phyloP scores from a whole-genome alignment of 495 filamentous ascomycete genomes.

The Haplographium delicatum region DNA sequence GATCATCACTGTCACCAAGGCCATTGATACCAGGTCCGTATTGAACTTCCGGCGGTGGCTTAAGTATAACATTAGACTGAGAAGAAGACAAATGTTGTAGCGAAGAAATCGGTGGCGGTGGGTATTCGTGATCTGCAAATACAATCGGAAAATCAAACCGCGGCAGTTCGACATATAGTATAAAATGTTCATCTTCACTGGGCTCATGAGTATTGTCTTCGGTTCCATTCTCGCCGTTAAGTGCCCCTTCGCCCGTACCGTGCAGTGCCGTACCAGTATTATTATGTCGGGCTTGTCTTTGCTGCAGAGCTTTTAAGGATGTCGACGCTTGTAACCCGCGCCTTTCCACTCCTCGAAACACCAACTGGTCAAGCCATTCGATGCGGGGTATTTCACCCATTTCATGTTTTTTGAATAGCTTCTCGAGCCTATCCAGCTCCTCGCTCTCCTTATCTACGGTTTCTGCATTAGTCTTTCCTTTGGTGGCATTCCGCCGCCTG shows the following conservation, averaged over 20 bases:
- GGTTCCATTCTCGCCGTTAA: constrained; percentile 28
- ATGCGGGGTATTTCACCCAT: constrained; percentile 90
- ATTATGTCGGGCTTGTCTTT: constrained; percentile 25
- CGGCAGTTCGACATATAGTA: constrained; percentile 84
- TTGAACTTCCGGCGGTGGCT: constrained; percentile 75
- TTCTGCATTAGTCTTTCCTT: constrained; percentile 13
- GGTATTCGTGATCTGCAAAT: constrained; percentile 90
- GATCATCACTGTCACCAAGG: constrained; percentile 43
- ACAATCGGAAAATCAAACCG: constrained; percentile 95
- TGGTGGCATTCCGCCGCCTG: constrained; percentile 14
- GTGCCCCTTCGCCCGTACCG: constrained; percentile 28
- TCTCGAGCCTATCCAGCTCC: constrained; percentile 79
- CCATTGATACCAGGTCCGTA: constrained; percentile 78
- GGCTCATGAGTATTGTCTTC: constrained; percentile 27
- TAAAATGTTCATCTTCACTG: constrained; percentile 54
- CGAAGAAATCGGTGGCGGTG: constrained; percentile 71
- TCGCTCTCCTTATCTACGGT: constrained; percentile 54
- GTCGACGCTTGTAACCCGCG: constrained; percentile 52
- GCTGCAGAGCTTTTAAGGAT: constrained; percentile 19
- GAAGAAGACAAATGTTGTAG: constrained; percentile 56
- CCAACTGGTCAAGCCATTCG: constrained; percentile 92
- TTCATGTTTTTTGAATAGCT: constrained; percentile 93
- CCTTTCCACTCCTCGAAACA: constrained; percentile 82
- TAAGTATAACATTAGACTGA: constrained; percentile 62
- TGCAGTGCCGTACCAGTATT: constrained; percentile 19